These are phyloP conservation scores for Ogataea methylovora DNA, from an alignment of 805 yeast genomes.

Conservation along the genomic window DNA sequence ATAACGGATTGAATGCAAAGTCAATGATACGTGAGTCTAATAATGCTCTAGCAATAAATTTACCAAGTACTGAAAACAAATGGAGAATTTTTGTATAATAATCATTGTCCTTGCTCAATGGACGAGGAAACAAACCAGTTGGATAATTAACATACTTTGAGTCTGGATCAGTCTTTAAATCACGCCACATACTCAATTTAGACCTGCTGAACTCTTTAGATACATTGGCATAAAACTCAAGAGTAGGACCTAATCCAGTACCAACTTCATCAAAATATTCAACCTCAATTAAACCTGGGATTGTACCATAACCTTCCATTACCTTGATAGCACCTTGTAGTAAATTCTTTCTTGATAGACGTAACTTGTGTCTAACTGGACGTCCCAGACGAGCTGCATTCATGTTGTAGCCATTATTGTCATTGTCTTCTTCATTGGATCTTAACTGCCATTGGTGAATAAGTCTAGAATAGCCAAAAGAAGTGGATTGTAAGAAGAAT, in stretches of 20 bases:
- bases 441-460: slow-evolving; percentile 69
- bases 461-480: slow-evolving; percentile 83
- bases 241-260: slow-evolving; percentile 94
- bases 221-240: slow-evolving; percentile 81
- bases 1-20: slow-evolving; percentile 63
- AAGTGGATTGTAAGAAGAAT: slow-evolving; percentile 74
- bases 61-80: slow-evolving; percentile 65
- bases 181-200: slow-evolving; percentile 65
- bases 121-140: slow-evolving; percentile 70
- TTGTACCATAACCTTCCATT: slow-evolving; percentile 63
- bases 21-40: slow-evolving; percentile 86
- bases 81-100: slow-evolving; percentile 36
- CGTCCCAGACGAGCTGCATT: slow-evolving; percentile 50
- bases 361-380: slow-evolving; percentile 68
- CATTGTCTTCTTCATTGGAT: slow-evolving; percentile 31
- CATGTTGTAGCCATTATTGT: slow-evolving; percentile 14
- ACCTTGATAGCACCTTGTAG: slow-evolving; percentile 76
- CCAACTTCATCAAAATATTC: slow-evolving; percentile 90
- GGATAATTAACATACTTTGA: slow-evolving; percentile 31
- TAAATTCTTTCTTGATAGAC: slow-evolving; percentile 63
- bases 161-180: slow-evolving; percentile 8
- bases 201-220: slow-evolving; percentile 65
- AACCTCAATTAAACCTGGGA: slow-evolving; percentile 79
- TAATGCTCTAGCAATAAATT: slow-evolving; percentile 78
- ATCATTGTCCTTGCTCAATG: slow-evolving; percentile 27